These are phyloP conservation scores for Berkeleyomyces rouxiae DNA, from an alignment of 2,329 filamentous ascomycete genomes.

Conservation along the genomic window DNA sequence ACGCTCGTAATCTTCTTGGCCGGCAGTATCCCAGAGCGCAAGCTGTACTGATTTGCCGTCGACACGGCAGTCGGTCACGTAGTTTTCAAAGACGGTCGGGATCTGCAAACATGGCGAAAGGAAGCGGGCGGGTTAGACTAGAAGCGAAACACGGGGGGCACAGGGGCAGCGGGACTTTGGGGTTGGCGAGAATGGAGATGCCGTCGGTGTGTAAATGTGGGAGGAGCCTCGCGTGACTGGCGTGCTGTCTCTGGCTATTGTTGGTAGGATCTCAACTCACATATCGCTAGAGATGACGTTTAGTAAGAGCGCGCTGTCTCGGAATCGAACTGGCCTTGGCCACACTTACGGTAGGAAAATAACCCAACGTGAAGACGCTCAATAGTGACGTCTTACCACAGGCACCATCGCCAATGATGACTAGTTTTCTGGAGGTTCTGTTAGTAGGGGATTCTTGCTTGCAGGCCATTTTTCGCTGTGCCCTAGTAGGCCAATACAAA, in stretches of 20 bases:
- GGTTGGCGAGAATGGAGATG: neutral
- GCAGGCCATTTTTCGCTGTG: neutral
- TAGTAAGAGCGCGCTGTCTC: conserved; percentile 12
- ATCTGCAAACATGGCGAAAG: conserved; percentile 39
- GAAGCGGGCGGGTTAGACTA: neutral
- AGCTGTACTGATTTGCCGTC: conserved; percentile 98
- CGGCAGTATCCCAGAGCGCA: conserved; percentile 97
- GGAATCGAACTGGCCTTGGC: conserved; percentile 5
- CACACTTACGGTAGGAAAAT: conserved; percentile 79
- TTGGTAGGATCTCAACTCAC: conserved; percentile 24
- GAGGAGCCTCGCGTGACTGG: too few species aligned
- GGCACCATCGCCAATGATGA: conserved; percentile 93
- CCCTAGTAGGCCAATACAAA: too few species aligned
- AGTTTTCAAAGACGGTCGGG: conserved; percentile 97
- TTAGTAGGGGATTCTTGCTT: neutral
- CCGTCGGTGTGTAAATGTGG: neutral
- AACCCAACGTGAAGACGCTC: conserved; percentile 93
- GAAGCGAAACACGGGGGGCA: neutral
- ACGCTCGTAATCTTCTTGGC: conserved; percentile 96
- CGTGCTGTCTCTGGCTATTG: too few species aligned
- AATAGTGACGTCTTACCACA: conserved; percentile 96
- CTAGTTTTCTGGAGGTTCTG: conserved; percentile 54
- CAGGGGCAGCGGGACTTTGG: neutral
- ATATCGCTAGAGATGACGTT: conserved; percentile 32
- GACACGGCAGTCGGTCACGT: conserved; percentile 95